Percentiles rank a stretch among this genome's conserved stretches.
phyloP scores from a whole-genome alignment of 163 green algal species.

The Prototheca cutis region DNA sequence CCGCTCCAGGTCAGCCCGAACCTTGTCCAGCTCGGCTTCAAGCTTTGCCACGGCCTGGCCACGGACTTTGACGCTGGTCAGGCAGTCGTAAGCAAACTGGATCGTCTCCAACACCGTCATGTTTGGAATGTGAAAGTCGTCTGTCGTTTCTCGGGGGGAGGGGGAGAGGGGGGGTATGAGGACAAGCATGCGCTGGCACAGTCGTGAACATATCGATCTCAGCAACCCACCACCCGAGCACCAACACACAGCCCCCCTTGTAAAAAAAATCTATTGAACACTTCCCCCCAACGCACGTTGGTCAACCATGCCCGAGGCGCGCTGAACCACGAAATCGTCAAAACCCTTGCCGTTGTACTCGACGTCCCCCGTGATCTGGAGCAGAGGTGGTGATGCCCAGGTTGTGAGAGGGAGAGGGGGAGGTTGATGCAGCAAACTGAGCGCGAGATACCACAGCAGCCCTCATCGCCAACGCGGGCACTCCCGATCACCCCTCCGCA shows the following conservation, averaged over 20 bases:
- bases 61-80: background rate
- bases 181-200: background rate
- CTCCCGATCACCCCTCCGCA: no score
- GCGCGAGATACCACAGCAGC: no score
- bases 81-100: conserved; percentile 52
- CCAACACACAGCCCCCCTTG: no score
- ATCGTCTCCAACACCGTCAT: conserved; percentile 65
- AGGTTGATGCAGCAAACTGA: no score
- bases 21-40: background rate
- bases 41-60: background rate
- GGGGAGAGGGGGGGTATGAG: background rate
- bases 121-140: conserved; percentile 50
- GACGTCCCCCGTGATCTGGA: conserved; percentile 1
- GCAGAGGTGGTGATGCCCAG: no score
- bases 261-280: no score
- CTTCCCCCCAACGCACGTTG: conserved; percentile 30
- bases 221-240: no score
- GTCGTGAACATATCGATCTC: no score
- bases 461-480: no score
- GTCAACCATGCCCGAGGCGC: conserved; percentile 57
- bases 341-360: conserved; percentile 63
- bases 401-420: no score
- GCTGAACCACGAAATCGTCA: conserved; percentile 51
- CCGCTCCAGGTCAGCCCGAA: no score
- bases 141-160: background rate